Base-by-base conservation (phyloP, 805 yeast genomes). In the Phaffomyces antillensis region DNA sequence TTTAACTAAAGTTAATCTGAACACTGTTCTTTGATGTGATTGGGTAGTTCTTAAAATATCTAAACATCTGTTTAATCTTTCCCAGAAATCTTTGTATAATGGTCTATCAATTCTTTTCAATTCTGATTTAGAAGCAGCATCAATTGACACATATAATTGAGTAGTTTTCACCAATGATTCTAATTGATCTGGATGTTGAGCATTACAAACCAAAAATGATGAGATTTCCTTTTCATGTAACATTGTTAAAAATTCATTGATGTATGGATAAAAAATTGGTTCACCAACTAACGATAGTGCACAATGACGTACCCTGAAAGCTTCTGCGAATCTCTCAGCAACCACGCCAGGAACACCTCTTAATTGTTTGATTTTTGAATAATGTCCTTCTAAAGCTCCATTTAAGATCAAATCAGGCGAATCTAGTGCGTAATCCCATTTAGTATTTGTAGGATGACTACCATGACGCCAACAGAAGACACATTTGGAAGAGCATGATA, bases 391-490 rank as follows among this genome's bases (percentile, higher is more conserved):
- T 38, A 89, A 65, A 0, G 96, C 96, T 26, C 96, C 96, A 39
- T 85, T 78, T 45, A 89, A 61, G 41, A 89, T 86, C 48, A 71
- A 81, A 53, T 86, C 90, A 0, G 97, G 96, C 18, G 83, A 81
- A 63, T 89, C 96, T 13, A 88, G 86, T 57, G 88, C 91, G 97
- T 97, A 89, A 57, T 96, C 72, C 97, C 97, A 89, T 48, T 83
- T 83, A 26, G 95, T 89, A 16, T 96, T 96, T 2, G 90, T 96
- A 0, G 97, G 97, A 59, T 89, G 90, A 3, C 96, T 89, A 40
- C 97, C 97, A 64, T 89, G 97, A 62, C 97, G 77, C 97, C 97
- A 89, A 67, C 97, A 89, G 60, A 89, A 89, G 5, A 90, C 96
- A 73, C 97, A 89, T 62, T 89, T 89, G 61, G 89, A 89, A 6